Evolutionary conservation across 768 basidiomycete genomes (phyloP), one percentile per base, ranked within the genome.

Genomic region (Serpula lacrymans): DNA sequence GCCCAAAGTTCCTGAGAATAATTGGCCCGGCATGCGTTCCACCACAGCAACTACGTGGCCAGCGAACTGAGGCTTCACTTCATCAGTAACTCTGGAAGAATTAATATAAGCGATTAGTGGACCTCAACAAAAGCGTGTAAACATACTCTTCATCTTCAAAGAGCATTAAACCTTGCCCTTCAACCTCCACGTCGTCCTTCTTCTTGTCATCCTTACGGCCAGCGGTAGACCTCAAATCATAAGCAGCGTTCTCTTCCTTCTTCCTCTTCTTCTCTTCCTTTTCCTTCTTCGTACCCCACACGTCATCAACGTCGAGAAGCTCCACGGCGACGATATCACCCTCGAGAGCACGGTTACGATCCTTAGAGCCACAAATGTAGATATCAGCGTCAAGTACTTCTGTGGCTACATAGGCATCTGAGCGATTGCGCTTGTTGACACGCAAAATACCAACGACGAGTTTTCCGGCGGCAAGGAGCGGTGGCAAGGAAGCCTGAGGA

Each of bases 211-310:
- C 90, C 67, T 90, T 93, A 52, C 89, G 80, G 44, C 82, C 85
- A 25, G 71, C 77, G 30, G 67, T 72, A 5, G 81, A 73, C 62
- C 84, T 89, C 41, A 84, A 58, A 55, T 98, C 95, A 62, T 93
- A 97, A 0, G 93, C 90, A 21, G 92, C 84, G 59, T 94, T 96
- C 68, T 98, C 96, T 68, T 98, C 96, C 78, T 99, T 99, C 71
- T 98, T 98, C 57, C 95, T 78, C 72, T 99, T 98, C 84, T 99
- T 99, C 72, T 98, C 96, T 63, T 98, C 96, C 69, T 99, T 99
- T 70, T 99, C 96, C 68, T 99, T 99, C 76, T 99, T 99, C 5
- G 96, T 96, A 7, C 88, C 86, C 90, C 90, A 90, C 11, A 96
- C 94, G 64, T 97, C 94, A 54, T 97, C 93, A 18, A 98, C 95